Evolutionary conservation across 208 protist species (phyloP).

Genomic region (Leishmania guyanensis): DNA sequence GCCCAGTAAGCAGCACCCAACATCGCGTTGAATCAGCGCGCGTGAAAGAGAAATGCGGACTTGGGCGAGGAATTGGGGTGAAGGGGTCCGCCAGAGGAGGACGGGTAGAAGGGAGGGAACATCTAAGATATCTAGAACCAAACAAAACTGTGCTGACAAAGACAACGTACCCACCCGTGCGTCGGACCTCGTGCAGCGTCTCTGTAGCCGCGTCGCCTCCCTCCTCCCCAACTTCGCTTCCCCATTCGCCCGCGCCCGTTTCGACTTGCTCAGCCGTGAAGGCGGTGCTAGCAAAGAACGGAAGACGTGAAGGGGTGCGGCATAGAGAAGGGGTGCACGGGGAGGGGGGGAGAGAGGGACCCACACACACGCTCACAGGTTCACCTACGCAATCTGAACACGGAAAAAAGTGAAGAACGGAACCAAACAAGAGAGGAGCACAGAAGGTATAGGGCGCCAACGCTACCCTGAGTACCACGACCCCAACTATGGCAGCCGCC

Average conservation of each 20-base stretch:
- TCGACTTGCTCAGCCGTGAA: background rate
- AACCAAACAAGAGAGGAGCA: background rate
- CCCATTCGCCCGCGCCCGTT: background rate
- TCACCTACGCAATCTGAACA: background rate
- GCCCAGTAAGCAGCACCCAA: background rate
- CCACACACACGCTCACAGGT: background rate
- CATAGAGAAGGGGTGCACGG: background rate
- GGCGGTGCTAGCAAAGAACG: background rate
- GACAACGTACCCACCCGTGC: background rate
- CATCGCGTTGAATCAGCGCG: background rate
- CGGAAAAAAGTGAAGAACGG: background rate
- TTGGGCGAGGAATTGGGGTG: background rate
- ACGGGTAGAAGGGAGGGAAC: background rate
- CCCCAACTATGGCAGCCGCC: background rate
- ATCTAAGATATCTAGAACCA: slow-evolving; percentile 4
- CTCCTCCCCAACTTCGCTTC: background rate
- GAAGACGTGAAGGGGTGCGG: background rate
- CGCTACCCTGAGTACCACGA: background rate
- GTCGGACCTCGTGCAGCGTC: background rate
- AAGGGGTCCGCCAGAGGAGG: background rate
- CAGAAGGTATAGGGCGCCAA: background rate
- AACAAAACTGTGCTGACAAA: background rate
- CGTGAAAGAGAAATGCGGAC: background rate
- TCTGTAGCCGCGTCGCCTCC: background rate
- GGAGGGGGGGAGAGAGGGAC: background rate